Conservation (phyloP, 768 basidiomycete species). For the Pulveroboletus sp. region DNA sequence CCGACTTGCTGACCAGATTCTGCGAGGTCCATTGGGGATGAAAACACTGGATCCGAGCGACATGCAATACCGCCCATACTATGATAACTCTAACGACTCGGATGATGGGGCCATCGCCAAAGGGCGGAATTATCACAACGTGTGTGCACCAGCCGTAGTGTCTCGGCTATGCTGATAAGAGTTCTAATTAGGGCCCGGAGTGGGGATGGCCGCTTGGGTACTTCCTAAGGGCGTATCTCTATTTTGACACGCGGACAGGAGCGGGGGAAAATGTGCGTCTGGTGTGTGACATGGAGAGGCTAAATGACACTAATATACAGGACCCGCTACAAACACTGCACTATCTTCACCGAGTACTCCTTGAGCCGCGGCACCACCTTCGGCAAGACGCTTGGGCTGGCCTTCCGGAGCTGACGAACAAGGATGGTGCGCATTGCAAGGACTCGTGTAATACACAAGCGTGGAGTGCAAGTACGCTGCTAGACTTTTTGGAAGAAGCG, state of each 20-base stretch:
- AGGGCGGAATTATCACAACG: constrained; percentile 93
- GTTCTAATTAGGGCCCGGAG: constrained; percentile 71
- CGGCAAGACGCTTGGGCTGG: constrained; percentile 87
- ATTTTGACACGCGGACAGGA: constrained; percentile 77
- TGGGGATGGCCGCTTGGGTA: constrained; percentile 97
- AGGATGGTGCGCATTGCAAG: constrained; percentile 73
- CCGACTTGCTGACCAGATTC: constrained; percentile 71
- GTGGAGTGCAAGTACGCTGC: constrained; percentile 90
- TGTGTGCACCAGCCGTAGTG: constrained; percentile 30
- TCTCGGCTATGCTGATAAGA: constrained; percentile 13
- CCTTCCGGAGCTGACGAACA: constrained; percentile 89
- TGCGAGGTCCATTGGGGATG: constrained; percentile 93
- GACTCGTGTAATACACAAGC: constrained; percentile 96
- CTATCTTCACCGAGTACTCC: constrained; percentile 70
- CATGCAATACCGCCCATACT: constrained; percentile 83
- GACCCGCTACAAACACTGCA: constrained; percentile 73
- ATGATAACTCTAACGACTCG: constrained; percentile 93
- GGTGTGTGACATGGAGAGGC: background rate
- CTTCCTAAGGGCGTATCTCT: constrained; percentile 89
- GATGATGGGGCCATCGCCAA: constrained; percentile 83
- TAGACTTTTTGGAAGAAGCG: constrained; percentile 84
- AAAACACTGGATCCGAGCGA: constrained; percentile 91
- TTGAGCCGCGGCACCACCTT: constrained; percentile 71
- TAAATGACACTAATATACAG: constrained; percentile 34
- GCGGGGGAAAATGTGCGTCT: constrained; percentile 61